Base-by-base conservation (phyloP, 2,329 filamentous ascomycete genomes). In the Cordyceps tenuipes region DNA sequence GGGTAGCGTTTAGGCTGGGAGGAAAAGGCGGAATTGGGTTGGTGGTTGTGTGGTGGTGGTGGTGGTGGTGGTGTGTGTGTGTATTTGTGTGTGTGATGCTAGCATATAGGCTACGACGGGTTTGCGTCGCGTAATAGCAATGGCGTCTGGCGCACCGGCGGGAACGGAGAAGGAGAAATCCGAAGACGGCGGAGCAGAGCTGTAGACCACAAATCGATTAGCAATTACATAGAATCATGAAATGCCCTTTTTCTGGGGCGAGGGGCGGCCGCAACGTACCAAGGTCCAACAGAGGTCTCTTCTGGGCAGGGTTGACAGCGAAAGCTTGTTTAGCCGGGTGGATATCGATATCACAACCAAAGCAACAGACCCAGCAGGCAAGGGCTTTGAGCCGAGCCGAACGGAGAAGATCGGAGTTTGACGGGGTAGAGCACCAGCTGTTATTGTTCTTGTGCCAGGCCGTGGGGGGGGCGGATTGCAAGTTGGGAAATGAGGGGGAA, bases 321-420 rank as follows among this genome's bases (percentile, higher is more conserved):
- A 46, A 36, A 43, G 39, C 39, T 50, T 50, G 48, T 19, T n/a
- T 13, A 50, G 48, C 43, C n/a, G 43, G 10, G 43, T 21, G 43
- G 43, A n/a, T 46, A 19, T 36, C 34, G 34, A 21, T 26, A 53
- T 43, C 15, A 23, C 36, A 54, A 29, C 19, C 51, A 53, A 53
- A 43, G 9, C 36, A 13, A 17, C 21, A 21, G 41, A 43, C 41
- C 15, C 41, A 6, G 19, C 13, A 13, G 29, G 39, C 10, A 9
- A 26, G 4, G 44, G 21, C 21, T 46, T 56, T 60, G 51, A 60
- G 58, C 58, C 58, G 58, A 60, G 58, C 58, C 58, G 58, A 60
- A 60, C 58, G 58, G 58, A 60, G 58, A 60, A 51, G 56, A 48
- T 59, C 56, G 56, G 56, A 59, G 46, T 57, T 57, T 57, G 43